Conservation (phyloP, 164 flowering plant species). For the Amborella trichopoda region DNA sequence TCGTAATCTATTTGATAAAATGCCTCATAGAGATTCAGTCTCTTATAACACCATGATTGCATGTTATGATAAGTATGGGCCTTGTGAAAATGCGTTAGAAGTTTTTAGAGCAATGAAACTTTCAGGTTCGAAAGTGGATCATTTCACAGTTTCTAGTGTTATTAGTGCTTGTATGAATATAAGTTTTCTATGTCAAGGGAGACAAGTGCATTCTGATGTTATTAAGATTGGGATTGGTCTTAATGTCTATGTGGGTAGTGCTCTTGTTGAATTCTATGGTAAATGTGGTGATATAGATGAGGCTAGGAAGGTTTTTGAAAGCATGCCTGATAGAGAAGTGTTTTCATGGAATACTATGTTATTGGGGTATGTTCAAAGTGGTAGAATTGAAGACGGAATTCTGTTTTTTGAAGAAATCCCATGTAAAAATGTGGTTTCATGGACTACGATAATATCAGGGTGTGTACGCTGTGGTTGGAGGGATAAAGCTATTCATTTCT, state of each 20-base stretch:
- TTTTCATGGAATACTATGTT: conserved; percentile 28
- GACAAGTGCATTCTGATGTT: conserved; percentile 24
- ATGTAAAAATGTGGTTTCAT: conserved; percentile 17
- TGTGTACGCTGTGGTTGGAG: conserved; percentile 33
- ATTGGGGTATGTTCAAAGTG: conserved; percentile 19
- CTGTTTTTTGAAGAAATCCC: conserved; percentile 20
- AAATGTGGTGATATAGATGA: conserved; percentile 22
- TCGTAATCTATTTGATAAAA: conserved; percentile 22
- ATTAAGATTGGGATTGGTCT: conserved; percentile 15
- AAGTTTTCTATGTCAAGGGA: conserved; percentile 22
- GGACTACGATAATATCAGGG: conserved; percentile 48
- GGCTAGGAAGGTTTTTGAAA: conserved; percentile 17
- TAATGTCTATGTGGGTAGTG: conserved; percentile 26
- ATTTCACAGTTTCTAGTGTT: conserved; percentile 20
- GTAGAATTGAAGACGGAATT: conserved; percentile 18
- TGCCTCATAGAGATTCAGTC: conserved; percentile 13
- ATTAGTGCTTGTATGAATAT: conserved; percentile 18
- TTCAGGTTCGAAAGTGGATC: conserved; percentile 13
- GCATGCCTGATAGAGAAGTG: conserved; percentile 17
- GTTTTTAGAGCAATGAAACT: conserved; percentile 24
- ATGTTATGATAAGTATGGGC: conserved; percentile 19
- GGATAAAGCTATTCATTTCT: conserved; percentile 23
- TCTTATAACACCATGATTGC: conserved; percentile 26
- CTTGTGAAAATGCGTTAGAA: conserved; percentile 12
- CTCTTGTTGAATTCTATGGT: conserved; percentile 28